Percentiles rank a stretch among this genome's conserved stretches.
These are phyloP conservation scores for Malania oleifera DNA, from an alignment of 164 flowering plant genomes.

Conservation along the genomic window DNA sequence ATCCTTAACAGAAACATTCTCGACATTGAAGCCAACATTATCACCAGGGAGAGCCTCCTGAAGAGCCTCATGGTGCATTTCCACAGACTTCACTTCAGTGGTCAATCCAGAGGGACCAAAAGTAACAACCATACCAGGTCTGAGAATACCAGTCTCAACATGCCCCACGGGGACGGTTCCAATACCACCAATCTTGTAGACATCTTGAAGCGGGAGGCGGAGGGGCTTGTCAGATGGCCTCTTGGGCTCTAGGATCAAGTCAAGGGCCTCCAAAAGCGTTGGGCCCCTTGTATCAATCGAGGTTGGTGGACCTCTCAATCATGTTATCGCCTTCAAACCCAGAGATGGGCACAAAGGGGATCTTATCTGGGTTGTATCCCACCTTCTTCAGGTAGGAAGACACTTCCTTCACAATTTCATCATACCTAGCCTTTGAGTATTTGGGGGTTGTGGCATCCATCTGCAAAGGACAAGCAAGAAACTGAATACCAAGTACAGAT, in stretches of 20 bases:
- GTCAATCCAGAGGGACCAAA: conserved; percentile 11
- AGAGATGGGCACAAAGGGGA: too few relatives aligned
- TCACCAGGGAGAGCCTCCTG: too few relatives aligned
- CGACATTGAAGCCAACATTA: conserved; percentile 16
- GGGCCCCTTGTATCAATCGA: conserved; percentile 14
- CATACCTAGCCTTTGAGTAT: conserved; percentile 1
- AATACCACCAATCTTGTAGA: conserved; percentile 15
- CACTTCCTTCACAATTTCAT: conserved; percentile 11
- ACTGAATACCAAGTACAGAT: too few relatives aligned
- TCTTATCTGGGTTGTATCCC: conserved; percentile 9
- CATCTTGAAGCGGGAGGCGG: conserved; percentile 14
- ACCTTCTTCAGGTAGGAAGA: conserved; percentile 14
- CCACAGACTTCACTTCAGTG: background rate
- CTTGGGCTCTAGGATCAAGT: conserved; percentile 9
- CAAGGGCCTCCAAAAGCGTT: conserved; percentile 11
- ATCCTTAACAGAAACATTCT: conserved; percentile 16
- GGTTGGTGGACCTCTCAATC: conserved; percentile 9
- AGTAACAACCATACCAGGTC: conserved; percentile 12
- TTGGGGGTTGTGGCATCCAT: conserved; percentile 9
- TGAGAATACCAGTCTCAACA: conserved; percentile 13
- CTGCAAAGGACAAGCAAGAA: background rate
- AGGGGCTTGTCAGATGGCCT: conserved; percentile 14
- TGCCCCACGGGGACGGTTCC: conserved; percentile 10
- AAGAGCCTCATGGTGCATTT: background rate
- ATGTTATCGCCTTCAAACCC: too few relatives aligned